Evolutionary conservation across 441 rosid genomes (phyloP), one percentile per base, ranked within the genome.

Genomic region (Adansonia madagascariensis): DNA sequence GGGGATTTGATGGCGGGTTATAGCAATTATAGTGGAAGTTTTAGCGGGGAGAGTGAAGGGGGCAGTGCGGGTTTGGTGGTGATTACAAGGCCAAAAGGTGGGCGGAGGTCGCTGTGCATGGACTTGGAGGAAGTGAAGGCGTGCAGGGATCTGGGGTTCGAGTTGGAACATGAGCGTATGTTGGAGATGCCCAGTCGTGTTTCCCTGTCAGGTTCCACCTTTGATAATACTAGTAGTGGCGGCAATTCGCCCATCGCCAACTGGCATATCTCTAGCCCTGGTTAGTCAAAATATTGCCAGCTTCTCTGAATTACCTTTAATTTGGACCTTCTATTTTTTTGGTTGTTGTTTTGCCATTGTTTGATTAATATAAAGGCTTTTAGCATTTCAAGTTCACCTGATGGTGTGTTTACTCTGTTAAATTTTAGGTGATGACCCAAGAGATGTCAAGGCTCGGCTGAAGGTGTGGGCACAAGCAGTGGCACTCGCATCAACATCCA

Each of bases 401-500:
- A 71, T n/a, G 61, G 61, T 15, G 1, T 62, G 17, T 49, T 62
- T 43, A 6, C 20, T 64, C 8, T 8, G 67, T 11, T 6, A 14
- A 35, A 35, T 35, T 20, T 79, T 75, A 94, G 98, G 98, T 12
- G 99, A 95, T 86, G 95, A 95, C 77, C 99, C 99, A 3, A 81
- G 89, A 76, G 97, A 95, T 78, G 99, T 95, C 14, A 95, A 95
- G 88, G 98, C 98, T 47, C 84, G 99, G 83, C 84, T 95, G 43
- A 95, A 90, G 83, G 95, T 90, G 43, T 95, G 99, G 99, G 99
- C 97, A 75, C 99, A 95, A 79, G 94, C 97, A 1, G 99, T 95
- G 80, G 99, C 99, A 4, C 79, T 93, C 59, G 93, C 90, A 52
- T 92, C 98, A n/a, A 55, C 96, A 1, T 80, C 96, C 67, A 83